Evolutionary conservation across 768 basidiomycete species (phyloP).

Genomic region (Solioccasus polychromus): DNA sequence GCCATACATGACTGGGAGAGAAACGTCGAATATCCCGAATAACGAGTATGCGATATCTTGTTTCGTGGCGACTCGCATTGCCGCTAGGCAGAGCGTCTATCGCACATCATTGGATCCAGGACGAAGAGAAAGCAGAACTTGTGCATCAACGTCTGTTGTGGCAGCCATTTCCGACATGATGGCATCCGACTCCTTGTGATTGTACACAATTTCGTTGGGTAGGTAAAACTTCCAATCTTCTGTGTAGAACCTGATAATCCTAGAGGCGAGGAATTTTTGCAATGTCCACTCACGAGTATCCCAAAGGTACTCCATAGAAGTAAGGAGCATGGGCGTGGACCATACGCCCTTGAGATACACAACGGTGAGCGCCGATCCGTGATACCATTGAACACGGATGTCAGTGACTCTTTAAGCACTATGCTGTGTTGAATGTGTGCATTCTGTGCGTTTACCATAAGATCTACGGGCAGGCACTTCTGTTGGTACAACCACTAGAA

Average conservation of each 20-base stretch:
- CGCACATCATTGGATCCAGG: constrained; percentile 15
- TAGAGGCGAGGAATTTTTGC: constrained; percentile 25
- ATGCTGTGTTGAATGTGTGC: constrained; percentile 5
- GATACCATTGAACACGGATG: constrained; percentile 30
- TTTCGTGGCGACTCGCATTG: constrained; percentile 19
- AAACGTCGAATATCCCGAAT: constrained; percentile 24
- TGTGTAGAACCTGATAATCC: too few relatives aligned
- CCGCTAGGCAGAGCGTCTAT: constrained; percentile 20
- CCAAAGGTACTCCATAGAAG: constrained; percentile 17
- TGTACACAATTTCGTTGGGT: too few relatives aligned
- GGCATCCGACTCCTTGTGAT: too few relatives aligned
- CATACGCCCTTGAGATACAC: constrained; percentile 20
- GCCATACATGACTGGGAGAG: constrained; percentile 20
- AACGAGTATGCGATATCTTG: constrained; percentile 25
- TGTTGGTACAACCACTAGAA: too few relatives aligned
- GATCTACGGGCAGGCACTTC: too few relatives aligned
- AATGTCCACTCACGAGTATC: constrained; percentile 25
- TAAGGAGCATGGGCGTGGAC: too few relatives aligned
- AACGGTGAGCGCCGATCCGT: too few relatives aligned
- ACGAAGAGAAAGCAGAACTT: constrained; percentile 8
- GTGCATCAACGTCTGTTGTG: constrained; percentile 8
- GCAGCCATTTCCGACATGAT: constrained; percentile 22
- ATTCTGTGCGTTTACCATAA: too few relatives aligned
- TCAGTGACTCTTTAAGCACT: constrained; percentile 20
- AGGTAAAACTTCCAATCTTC: too few relatives aligned